Conservation (phyloP, 2,329 filamentous ascomycete genomes). For the Chrysosporium keratinophilum region DNA sequence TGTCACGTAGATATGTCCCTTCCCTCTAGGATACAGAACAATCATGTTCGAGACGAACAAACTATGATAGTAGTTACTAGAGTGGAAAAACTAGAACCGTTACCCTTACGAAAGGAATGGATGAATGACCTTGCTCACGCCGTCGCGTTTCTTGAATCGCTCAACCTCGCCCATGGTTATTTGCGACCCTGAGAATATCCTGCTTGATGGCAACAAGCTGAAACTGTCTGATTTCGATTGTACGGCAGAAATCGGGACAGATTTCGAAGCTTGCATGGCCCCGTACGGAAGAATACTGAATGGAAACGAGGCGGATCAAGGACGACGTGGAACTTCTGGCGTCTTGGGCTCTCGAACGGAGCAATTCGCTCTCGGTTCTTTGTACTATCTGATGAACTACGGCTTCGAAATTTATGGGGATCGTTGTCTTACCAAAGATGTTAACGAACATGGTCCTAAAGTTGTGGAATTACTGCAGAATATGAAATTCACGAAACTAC, state of each 20-base stretch:
- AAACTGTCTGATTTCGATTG: constrained; percentile 26
- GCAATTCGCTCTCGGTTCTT: constrained; percentile 26
- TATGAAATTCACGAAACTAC: constrained; percentile 17
- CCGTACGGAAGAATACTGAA: constrained; percentile 24
- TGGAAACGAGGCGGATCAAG: not conserved
- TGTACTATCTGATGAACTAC: constrained; percentile 28
- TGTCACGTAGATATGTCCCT: constrained; percentile 19
- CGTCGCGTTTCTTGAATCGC: constrained; percentile 26
- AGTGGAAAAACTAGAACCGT: constrained; percentile 22
- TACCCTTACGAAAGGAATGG: constrained; percentile 24
- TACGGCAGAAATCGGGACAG: constrained; percentile 21
- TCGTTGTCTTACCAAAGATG: constrained; percentile 20
- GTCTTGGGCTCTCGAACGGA: constrained; percentile 24
- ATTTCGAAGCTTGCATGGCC: constrained; percentile 20
- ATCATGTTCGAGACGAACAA: constrained; percentile 19
- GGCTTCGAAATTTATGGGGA: constrained; percentile 25
- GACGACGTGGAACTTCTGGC: constrained; percentile 16
- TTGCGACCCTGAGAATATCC: constrained; percentile 26
- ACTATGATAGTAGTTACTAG: constrained; percentile 19
- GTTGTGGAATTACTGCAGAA: constrained; percentile 17
- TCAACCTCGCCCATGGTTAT: constrained; percentile 27
- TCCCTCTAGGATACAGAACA: constrained; percentile 21
- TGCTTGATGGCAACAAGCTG: constrained; percentile 23
- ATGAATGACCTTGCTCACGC: constrained; percentile 27
- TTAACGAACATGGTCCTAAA: constrained; percentile 18